Percentiles rank a stretch among this genome's conserved stretches.
Evolutionary conservation across 768 basidiomycete species (phyloP).

Genomic region (Tulasnella sp.): DNA sequence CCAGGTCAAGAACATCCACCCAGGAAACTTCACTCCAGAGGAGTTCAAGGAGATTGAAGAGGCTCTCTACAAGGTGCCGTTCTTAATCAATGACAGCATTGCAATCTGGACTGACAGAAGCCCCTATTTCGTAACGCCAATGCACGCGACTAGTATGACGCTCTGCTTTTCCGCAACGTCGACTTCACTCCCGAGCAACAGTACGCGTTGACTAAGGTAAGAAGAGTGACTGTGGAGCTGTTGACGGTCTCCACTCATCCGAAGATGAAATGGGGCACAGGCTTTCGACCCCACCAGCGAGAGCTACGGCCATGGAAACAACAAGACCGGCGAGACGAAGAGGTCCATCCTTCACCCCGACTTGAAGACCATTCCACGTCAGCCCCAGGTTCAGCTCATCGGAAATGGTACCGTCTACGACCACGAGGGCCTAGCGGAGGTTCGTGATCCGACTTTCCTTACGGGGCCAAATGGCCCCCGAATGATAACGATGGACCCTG

Average conservation of each 20-base stretch:
- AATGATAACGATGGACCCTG: constrained; percentile 3
- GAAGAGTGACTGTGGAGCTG: constrained; percentile 28
- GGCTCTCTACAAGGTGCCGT: constrained; percentile 69
- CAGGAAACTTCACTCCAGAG: constrained; percentile 54
- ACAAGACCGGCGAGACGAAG: constrained; percentile 68
- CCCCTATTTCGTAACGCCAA: constrained; percentile 8
- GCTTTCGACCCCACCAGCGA: constrained; percentile 66
- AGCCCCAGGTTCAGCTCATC: constrained; percentile 88
- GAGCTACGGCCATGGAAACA: constrained; percentile 83
- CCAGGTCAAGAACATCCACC: constrained; percentile 69
- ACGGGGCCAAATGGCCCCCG: neutral
- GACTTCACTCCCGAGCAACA: constrained; percentile 75
- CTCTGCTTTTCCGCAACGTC: constrained; percentile 53
- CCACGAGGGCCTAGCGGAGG: constrained; percentile 71
- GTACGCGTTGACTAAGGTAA: constrained; percentile 77
- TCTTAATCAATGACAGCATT: neutral
- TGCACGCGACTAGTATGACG: neutral
- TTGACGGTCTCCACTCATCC: neutral
- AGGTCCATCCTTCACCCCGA: constrained; percentile 85
- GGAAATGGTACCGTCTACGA: constrained; percentile 78
- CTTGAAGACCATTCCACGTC: constrained; percentile 83
- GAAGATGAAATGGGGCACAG: constrained; percentile 39
- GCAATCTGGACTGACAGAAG: neutral
- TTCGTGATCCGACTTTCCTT: constrained; percentile 26
- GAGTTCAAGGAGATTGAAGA: constrained; percentile 64